Conservation (phyloP, 2,329 filamentous ascomycete genomes). For the Aspergillus candidus region DNA sequence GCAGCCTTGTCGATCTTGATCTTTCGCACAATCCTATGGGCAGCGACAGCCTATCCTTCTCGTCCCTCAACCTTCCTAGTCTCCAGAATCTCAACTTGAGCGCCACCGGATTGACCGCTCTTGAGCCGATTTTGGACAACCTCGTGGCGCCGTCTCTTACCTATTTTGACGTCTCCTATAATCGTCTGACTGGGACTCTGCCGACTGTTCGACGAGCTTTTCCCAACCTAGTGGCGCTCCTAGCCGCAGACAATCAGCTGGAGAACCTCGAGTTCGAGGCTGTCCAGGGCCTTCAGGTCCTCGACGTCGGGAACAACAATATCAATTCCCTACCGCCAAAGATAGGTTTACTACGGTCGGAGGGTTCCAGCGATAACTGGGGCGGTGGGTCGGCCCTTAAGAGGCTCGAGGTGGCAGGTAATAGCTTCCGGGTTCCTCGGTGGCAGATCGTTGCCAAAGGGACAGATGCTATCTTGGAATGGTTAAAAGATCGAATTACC, state of each 20-base stretch:
- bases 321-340: conserved; percentile 75
- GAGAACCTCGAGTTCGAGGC: conserved; percentile 65
- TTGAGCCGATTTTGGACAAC: conserved; percentile 59
- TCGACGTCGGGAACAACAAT: conserved; percentile 80
- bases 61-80: conserved; percentile 62
- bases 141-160: conserved; percentile 70
- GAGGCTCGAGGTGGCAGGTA: conserved; percentile 72
- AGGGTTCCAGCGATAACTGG: conserved; percentile 32
- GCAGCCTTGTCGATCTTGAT: conserved; percentile 65
- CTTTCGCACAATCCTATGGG: conserved; percentile 68
- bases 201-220: conserved; percentile 62
- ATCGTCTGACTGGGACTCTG: conserved; percentile 64
- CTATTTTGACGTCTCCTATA: conserved; percentile 74
- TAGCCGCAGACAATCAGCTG: conserved; percentile 75
- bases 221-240: conserved; percentile 62
- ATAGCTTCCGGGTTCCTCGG: conserved; percentile 79
- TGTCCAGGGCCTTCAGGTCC: conserved; percentile 65
- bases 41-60: conserved; percentile 59
- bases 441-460: conserved; percentile 80
- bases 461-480: conserved; percentile 75
- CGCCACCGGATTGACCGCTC: conserved; percentile 64
- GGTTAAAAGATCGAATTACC: conserved; percentile 72
- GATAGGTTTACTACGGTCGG: conserved; percentile 68
- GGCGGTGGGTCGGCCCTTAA: conserved; percentile 48
- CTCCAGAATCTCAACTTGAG: conserved; percentile 72